Evolutionary conservation across 1,284 basidiomycete species (phyloP), one percentile per base, ranked within the genome.

Genomic region (Ustilago esculenta): DNA sequence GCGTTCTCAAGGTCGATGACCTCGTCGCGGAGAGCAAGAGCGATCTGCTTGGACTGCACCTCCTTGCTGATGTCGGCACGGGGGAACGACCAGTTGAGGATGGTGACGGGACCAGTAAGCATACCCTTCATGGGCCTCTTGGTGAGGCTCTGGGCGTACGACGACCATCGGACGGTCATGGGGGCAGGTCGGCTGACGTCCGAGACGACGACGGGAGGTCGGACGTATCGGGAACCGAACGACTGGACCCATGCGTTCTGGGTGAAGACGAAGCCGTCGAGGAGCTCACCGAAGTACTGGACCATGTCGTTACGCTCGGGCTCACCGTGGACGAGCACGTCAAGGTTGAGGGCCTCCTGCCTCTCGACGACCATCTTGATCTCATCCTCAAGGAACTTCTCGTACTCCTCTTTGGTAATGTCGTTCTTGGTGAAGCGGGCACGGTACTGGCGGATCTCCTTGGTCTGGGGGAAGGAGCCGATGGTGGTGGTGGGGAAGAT

Each of bases 11-110:
- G 91, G 86, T 99, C 96, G 76, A 92, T 78, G 71, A 99, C 96
- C 85, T 99, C 96, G 82, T 98, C 96, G 79, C 96, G 94, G 81
- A 99, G 92, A 63, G 96, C 91, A 70, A 99, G 88, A 56, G 96
- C 96, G 79, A 99, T 90, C 85, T 99, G 96, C 87, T 94, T 94
- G 83, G 93, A 94, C 86, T 99, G 96, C 70, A 95, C 84, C 85
- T 98, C 96, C 84, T 92, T 92, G 64, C 91, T 88, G 80, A 98
- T 90, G 84, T 99, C 96, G 76, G 92, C 93, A 85, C 96, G 95
- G 81, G 96, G 96, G 95, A 98, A 99, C 37, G 96, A 98, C 96
- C 96, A 98, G 88, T 98, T 98, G 84, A 98, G 89, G 85, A 98
- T 97, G 55, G 83, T 84, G 67, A 84, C 83, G 37, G 82, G 83